A percentile compares a stretch with the other conserved stretches of the same genome.
Evolutionary conservation across 306 rosid species (phyloP).

Genomic region (Cucurbita argyrosperma): DNA sequence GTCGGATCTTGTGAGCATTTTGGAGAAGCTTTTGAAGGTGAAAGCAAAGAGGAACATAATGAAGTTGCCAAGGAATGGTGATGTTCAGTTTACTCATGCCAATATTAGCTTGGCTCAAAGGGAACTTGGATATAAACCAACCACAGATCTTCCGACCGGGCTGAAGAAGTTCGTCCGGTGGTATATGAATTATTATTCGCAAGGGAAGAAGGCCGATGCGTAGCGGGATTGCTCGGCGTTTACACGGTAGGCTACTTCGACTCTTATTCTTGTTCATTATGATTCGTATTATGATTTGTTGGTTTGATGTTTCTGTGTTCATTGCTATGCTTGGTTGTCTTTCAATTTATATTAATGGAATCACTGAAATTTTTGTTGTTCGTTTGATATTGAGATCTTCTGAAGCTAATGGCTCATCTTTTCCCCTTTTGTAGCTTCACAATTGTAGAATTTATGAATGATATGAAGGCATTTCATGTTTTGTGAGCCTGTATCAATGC

Average conservation of each 20-base stretch:
- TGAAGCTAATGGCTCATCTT: slow-evolving; percentile 34
- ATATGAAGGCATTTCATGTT: slow-evolving; percentile 51
- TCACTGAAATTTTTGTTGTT: slow-evolving; percentile 41
- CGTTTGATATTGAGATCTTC: slow-evolving; percentile 37
- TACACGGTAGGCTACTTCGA: slow-evolving; percentile 30
- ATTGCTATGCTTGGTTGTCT: slow-evolving; percentile 33
- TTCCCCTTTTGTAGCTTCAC: slow-evolving; percentile 41
- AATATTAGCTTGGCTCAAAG: slow-evolving; percentile 80
- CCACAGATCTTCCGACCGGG: slow-evolving; percentile 72
- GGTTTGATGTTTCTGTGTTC: slow-evolving; percentile 38
- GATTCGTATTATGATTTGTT: slow-evolving; percentile 64
- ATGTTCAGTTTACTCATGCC: slow-evolving; percentile 87
- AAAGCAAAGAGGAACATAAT: slow-evolving; percentile 66
- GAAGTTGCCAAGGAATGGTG: slow-evolving; percentile 88
- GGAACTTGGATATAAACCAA: slow-evolving; percentile 79
- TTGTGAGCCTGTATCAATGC: slow-evolving; percentile 49
- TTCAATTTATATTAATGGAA: slow-evolving; percentile 38
- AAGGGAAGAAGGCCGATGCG: slow-evolving; percentile 64
- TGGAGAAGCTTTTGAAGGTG: slow-evolving; percentile 87
- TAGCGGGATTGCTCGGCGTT: slow-evolving; percentile 32
- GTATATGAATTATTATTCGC: slow-evolving; percentile 66
- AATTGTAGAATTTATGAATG: slow-evolving; percentile 50
- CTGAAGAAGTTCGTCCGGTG: slow-evolving; percentile 92
- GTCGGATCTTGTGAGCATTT: slow-evolving; percentile 61
- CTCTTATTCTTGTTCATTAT: slow-evolving; percentile 58